Evolutionary conservation across 257 asterid genomes (phyloP).

Genomic region (Leonotis leonurus): DNA sequence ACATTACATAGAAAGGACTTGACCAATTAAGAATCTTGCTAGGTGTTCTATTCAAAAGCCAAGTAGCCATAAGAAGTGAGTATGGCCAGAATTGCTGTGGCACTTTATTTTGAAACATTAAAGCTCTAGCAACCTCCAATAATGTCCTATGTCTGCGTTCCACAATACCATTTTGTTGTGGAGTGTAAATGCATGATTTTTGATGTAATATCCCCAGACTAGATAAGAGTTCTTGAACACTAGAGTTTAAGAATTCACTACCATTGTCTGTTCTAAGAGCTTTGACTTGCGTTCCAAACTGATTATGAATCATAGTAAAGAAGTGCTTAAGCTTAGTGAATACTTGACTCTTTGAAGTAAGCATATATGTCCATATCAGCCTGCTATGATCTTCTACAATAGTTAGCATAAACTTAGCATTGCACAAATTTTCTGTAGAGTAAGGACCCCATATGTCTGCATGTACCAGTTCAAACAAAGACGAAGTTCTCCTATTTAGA

Average conservation of each 20-base stretch:
- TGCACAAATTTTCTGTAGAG: no score
- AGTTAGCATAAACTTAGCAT: neutral
- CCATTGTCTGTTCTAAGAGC: neutral
- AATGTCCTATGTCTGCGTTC: neutral
- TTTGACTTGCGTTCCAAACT: neutral
- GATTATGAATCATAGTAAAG: neutral
- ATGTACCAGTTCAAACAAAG: neutral
- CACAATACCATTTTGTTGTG: neutral
- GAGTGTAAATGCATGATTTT: neutral
- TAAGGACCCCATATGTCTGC: neutral
- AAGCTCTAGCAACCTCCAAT: no score
- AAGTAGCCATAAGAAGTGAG: neutral
- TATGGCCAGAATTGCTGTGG: neutral
- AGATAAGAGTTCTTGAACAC: accelerated
- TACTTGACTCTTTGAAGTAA: neutral
- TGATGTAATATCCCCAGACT: neutral
- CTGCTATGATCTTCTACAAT: neutral
- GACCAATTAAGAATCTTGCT: neutral
- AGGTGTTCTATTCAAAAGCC: neutral
- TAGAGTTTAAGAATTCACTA: neutral
- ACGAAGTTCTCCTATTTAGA: neutral
- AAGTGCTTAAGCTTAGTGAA: no score
- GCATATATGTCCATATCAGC: neutral
- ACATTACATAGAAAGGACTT: neutral
- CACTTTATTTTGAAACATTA: neutral